phyloP scores from a whole-genome alignment of 106 monocot genomes.

The Iris macrosiphon region DNA sequence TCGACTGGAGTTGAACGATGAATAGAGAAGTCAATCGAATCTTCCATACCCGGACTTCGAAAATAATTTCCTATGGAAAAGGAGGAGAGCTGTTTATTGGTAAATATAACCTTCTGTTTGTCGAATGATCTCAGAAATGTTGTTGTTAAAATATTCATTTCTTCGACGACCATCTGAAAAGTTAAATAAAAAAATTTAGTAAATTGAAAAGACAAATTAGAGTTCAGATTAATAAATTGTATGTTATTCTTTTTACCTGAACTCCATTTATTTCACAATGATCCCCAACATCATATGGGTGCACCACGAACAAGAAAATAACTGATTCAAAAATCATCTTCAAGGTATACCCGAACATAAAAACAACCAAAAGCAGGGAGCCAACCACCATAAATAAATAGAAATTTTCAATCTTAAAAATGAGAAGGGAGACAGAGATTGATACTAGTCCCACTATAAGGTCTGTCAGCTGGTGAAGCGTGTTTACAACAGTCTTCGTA shows the following conservation, averaged over 20 bases:
- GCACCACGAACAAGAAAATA: no score
- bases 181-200: neutral
- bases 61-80: constrained; percentile 59
- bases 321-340: no score
- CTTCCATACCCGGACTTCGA: no score
- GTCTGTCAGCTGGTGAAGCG: constrained; percentile 70
- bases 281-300: no score
- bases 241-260: constrained; percentile 18
- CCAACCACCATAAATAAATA: constrained; percentile 57
- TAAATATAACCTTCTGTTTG: constrained; percentile 61
- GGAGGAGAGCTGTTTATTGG: constrained; percentile 45
- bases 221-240: neutral
- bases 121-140: constrained; percentile 65
- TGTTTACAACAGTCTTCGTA: no score
- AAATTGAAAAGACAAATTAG: neutral
- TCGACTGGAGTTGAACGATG: no score
- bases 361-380: constrained; percentile 66
- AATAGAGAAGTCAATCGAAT: no score
- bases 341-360: no score
- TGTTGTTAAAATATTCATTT: no score
- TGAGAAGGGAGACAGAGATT: constrained; percentile 61
- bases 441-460: constrained; percentile 42
- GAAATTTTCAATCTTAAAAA: constrained; percentile 52
- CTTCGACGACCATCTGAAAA: constrained; percentile 62
- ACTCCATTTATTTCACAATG: no score